phyloP scores from a whole-genome alignment of 768 basidiomycete species.

The Xerocomus spinulosus region DNA sequence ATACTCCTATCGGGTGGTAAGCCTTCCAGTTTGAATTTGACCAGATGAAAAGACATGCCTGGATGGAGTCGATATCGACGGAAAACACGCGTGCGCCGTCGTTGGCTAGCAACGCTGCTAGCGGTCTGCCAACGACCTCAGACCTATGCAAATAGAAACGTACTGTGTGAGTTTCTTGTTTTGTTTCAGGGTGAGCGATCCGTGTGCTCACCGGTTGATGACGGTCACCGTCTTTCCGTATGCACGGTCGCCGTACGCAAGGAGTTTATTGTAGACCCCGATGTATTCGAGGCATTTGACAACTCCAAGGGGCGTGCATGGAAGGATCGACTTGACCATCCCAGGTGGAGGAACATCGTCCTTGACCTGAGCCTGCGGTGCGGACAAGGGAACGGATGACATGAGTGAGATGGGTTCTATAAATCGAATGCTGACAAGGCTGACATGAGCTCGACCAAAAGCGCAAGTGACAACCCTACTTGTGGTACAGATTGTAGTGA shows the following conservation, averaged over 20 bases:
- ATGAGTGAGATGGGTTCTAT: constrained; percentile 73
- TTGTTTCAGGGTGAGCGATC: background rate
- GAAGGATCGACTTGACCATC: constrained; percentile 92
- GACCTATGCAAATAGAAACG: constrained; percentile 49
- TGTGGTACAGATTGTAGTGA: constrained; percentile 91
- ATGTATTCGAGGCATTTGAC: constrained; percentile 91
- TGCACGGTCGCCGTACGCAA: constrained; percentile 92
- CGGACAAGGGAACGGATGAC: constrained; percentile 37
- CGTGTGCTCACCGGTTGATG: constrained; percentile 71
- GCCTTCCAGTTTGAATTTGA: background rate
- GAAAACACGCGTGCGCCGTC: constrained; percentile 96
- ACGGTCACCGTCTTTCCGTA: constrained; percentile 92
- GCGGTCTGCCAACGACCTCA: constrained; percentile 94
- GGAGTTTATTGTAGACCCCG: constrained; percentile 88
- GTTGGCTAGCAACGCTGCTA: constrained; percentile 93
- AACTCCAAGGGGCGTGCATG: constrained; percentile 94
- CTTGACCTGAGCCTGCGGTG: constrained; percentile 31
- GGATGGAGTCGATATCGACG: constrained; percentile 91
- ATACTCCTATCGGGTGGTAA: constrained; percentile 58
- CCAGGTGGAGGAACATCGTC: constrained; percentile 71
- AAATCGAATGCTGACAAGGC: constrained; percentile 76
- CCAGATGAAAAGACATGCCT: constrained; percentile 38
- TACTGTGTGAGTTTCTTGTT: constrained; percentile 1
- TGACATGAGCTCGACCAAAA: background rate
- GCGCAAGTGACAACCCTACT: constrained; percentile 44